Conservation (phyloP, 257 asterid genomes). For the Solanum habrochaites region DNA sequence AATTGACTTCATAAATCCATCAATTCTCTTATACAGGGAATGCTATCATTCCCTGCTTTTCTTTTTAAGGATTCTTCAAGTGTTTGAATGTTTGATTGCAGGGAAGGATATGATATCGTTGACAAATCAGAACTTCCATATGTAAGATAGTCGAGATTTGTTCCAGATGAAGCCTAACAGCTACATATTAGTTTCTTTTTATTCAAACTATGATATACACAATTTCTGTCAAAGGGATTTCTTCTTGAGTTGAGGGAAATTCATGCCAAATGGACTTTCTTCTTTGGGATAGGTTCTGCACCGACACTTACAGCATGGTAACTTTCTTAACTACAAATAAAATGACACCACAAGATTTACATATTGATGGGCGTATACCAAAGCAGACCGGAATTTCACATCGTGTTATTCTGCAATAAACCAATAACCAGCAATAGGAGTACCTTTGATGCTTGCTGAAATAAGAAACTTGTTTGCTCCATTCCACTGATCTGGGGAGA, state of each 20-base stretch:
- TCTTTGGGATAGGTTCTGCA: not conserved
- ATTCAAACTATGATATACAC: not conserved
- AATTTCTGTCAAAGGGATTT: not conserved
- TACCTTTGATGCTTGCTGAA: conserved; percentile 95
- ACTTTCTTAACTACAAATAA: not conserved
- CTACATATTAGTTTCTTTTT: not conserved
- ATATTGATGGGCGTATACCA: not conserved
- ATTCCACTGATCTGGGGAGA: conserved; percentile 72
- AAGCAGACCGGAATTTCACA: not conserved
- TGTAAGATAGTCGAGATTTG: not conserved
- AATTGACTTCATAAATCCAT: not conserved
- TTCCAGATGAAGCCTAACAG: not conserved
- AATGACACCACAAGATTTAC: not conserved
- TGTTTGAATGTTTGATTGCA: not conserved
- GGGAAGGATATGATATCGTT: not conserved
- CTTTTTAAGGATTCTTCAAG: not conserved
- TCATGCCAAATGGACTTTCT: not conserved
- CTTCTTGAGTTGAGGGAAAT: not conserved
- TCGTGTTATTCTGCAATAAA: not conserved
- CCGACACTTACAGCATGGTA: not conserved
- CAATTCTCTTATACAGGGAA: not conserved
- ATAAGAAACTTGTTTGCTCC: conserved; percentile 92
- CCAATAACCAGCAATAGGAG: not conserved
- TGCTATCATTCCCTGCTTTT: not conserved
- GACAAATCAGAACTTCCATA: not conserved